Evolutionary conservation across 1,284 basidiomycete species (phyloP), one percentile per base, ranked within the genome.

Genomic region (Marasmius sp.): DNA sequence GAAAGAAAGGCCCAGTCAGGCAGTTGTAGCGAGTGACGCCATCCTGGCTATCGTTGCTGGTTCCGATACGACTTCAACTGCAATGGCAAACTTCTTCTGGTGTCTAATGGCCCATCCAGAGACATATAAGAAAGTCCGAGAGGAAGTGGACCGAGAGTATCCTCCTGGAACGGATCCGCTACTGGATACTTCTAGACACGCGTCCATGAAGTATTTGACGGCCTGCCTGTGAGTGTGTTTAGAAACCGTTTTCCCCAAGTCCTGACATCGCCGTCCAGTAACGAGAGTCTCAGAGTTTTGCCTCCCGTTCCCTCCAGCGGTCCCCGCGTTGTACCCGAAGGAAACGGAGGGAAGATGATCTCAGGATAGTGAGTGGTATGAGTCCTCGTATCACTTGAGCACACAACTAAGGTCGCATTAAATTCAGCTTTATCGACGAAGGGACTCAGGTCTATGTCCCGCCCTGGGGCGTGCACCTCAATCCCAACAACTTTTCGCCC

Each of bases 31-130:
- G 5, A 81, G 85, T 51, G 77, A 78, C 16, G 20, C n/a, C 16
- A 70, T 76, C 18, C 74, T 85, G 7, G 79, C 82, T 3, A 81
- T 87, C 54, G 72, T 85, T 3, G 85, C 85, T 9, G 84, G 84
- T 10, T 83, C 86, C 6, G 86, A 87, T 66, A 87, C 86, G 0
- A 82, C 82, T 0, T 72, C 85, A 0, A 79, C 75, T 3, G 77
- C 45, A 20, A 47, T 47, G 9, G 45, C 45, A 11, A 75, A 71
- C 57, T 66, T 81, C 16, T 77, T 85, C 59, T 85, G 75, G 66
- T 77, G 74, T 33, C 67, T 87, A 2, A 65, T 86, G 8, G 69
- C 67, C 41, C 70, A 86, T 62, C 82, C 80, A 0, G 73, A 71
- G 5, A 70, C 72, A 20, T 81, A 81, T 64, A 69, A 72, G n/a